Evolutionary conservation across 495 filamentous ascomycete species (phyloP).

Genomic region (Penicillium herquei): DNA sequence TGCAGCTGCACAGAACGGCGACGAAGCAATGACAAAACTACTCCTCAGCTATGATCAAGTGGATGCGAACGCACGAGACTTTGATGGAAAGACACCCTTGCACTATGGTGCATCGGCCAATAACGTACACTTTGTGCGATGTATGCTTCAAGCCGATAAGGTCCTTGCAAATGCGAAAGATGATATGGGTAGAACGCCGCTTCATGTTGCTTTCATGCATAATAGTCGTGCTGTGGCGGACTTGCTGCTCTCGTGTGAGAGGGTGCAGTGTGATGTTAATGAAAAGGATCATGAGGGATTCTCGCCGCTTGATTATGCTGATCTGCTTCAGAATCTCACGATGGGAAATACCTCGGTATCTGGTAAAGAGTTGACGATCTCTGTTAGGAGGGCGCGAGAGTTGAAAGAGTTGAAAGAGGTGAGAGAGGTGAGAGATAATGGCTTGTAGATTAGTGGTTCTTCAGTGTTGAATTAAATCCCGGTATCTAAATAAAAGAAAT

Average conservation of each 20-base stretch:
- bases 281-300: background rate
- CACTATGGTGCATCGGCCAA: background rate
- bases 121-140: background rate
- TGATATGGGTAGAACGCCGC: background rate
- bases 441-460: too few relatives aligned
- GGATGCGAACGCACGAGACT: background rate
- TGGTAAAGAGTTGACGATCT: background rate
- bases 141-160: background rate
- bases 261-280: background rate
- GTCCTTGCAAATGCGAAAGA: background rate
- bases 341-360: background rate
- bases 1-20: background rate
- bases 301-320: background rate
- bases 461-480: too few relatives aligned
- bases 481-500: too few relatives aligned
- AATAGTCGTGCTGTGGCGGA: background rate
- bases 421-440: too few relatives aligned
- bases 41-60: background rate
- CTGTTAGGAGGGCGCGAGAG: background rate
- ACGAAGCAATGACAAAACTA: background rate
- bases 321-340: background rate
- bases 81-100: background rate
- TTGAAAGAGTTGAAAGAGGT: background rate
- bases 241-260: background rate
- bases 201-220: constrained; percentile 3